Evolutionary conservation across 805 yeast genomes (phyloP).

Genomic region (Schwanniomyces yamadae): DNA sequence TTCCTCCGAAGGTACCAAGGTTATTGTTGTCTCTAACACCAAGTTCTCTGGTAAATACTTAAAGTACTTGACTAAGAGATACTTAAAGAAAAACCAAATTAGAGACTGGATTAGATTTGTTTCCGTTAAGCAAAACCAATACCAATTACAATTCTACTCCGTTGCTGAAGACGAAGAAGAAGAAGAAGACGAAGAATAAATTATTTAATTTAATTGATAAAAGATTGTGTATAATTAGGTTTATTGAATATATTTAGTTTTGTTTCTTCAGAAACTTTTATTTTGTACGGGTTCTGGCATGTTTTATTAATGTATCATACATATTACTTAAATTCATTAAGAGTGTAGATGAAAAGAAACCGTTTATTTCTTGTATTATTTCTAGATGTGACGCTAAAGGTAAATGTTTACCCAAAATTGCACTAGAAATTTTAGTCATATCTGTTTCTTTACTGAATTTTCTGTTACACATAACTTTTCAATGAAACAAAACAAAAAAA

Average conservation of each 20-base stretch:
- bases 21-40: conserved; percentile 86
- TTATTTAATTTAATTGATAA: conserved; percentile 14
- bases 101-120: conserved; percentile 99
- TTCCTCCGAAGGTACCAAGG: conserved; percentile 80
- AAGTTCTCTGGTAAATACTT: conserved; percentile 99
- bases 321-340: no score
- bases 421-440: no score
- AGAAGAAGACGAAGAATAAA: conserved; percentile 84
- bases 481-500: no score
- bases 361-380: no score
- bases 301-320: conserved; percentile 2
- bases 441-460: no score
- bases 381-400: no score
- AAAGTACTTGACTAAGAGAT: conserved; percentile 99
- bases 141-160: conserved; percentile 98
- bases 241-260: conserved; percentile 3
- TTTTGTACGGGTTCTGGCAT: conserved; percentile 2
- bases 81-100: conserved; percentile 99
- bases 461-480: no score
- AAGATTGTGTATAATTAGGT: conserved; percentile 2
- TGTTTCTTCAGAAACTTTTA: neutral
- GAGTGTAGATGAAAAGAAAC: no score
- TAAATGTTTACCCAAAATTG: no score
- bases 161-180: conserved; percentile 93
- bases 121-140: conserved; percentile 90